Base-by-base conservation (phyloP, 441 rosid genomes). In the Populus trichocarpa region DNA sequence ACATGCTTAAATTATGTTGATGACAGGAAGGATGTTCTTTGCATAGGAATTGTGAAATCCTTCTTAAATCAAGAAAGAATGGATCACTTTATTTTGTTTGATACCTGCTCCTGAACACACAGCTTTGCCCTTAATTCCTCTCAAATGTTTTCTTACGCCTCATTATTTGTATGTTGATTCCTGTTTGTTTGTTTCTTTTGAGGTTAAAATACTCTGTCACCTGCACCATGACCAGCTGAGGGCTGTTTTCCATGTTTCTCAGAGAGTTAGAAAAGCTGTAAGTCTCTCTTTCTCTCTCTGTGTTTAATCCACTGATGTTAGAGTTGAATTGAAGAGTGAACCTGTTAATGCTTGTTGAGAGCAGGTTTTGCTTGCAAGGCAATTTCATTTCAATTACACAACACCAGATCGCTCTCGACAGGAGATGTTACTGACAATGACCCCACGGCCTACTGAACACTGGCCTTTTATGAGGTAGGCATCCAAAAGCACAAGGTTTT, bases 321-420 rank as follows among this genome's bases (percentile, higher is more conserved):
- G 46, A 75, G 33, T 72, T 38, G 7, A 5, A 25, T 20, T 63
- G 25, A 72, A 26, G 75, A 63, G 16, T 71, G 61, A 50, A 23
- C 26, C n/a, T 22, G 3, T 66, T 78, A 53, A 42, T 77, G 32
- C 18, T 82, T 78, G 42, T 74, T 88, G 79, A 25, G 28, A 73
- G 71, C 85, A 92, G 97, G 93, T 85, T 80, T 66, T 86, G 81
- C 36, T 87, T 82, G 99, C 99, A 6, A 85, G 96, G 76, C 99
- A 93, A 80, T 86, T 80, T 63, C 86, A 95, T 80, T 95, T 95
- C 78, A 93, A 95, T 84, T 95, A 87, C 81, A 95, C 98, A 57
- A 95, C 99, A 32, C 98, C 99, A 33, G 93, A 90, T 88, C 93
- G 95, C 33, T 89, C 95, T 72, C 84, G 99, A 32, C 99, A 91